Percentiles rank a stretch among this genome's conserved stretches.
Evolutionary conservation across 306 rosid genomes (phyloP).

Genomic region (Sechiopsis laciniata): DNA sequence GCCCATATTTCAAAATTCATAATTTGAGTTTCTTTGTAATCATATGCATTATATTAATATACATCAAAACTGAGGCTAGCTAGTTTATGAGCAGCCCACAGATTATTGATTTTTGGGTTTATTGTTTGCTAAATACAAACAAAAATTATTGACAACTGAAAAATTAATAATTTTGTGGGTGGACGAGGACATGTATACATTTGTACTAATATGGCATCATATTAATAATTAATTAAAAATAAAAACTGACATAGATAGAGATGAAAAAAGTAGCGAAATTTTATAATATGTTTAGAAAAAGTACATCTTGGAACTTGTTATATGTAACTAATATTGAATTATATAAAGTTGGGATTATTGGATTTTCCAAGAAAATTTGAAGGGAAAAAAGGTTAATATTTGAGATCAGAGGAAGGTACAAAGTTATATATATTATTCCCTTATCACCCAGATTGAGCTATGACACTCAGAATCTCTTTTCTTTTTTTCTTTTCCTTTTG

Average conservation of each 20-base stretch:
- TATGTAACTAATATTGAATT: neutral
- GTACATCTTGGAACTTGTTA: constrained; percentile 16
- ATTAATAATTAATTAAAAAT: too few relatives aligned
- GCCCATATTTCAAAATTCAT: neutral
- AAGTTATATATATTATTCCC: constrained; percentile 16
- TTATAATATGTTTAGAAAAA: neutral
- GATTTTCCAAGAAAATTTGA: neutral
- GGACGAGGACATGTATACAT: neutral
- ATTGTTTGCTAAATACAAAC: neutral
- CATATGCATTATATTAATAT: neutral
- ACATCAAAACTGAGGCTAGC: neutral
- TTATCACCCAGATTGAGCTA: constrained; percentile 14
- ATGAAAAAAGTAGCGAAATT: neutral
- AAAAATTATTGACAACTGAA: neutral
- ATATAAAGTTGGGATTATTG: neutral
- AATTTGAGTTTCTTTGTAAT: neutral
- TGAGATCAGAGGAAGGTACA: constrained; percentile 14
- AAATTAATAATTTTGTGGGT: neutral
- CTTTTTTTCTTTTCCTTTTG: neutral
- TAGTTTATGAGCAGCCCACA: constrained; percentile 4
- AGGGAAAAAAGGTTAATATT: neutral
- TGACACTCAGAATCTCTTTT: constrained; percentile 15
- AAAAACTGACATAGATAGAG: constrained; percentile 8
- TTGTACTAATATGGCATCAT: too few relatives aligned
- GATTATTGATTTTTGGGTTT: neutral